A percentile compares a stretch with the other conserved stretches of the same genome.
phyloP scores from a whole-genome alignment of 2,329 filamentous ascomycete species.

The Niveomyces coronatus region DNA sequence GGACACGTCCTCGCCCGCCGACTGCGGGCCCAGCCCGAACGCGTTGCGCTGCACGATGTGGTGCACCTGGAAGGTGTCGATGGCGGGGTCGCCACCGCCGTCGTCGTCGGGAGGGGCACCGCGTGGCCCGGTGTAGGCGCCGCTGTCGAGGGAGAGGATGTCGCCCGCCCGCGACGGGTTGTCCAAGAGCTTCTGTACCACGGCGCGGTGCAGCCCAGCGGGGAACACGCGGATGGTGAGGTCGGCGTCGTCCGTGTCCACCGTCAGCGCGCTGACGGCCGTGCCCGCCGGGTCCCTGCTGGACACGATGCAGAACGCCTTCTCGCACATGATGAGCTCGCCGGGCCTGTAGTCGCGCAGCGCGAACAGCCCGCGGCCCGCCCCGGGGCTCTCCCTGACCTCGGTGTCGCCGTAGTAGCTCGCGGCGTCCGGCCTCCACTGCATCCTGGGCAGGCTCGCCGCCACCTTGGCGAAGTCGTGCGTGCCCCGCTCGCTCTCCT shows the following conservation, averaged over 20 bases:
- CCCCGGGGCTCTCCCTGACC: constrained; percentile 16
- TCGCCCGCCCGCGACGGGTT: constrained; percentile 17
- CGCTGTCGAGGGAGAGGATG: constrained; percentile 16
- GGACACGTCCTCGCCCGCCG: constrained; percentile 17
- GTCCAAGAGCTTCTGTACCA: constrained; percentile 17
- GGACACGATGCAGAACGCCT: constrained; percentile 22
- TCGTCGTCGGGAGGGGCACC: constrained; percentile 17
- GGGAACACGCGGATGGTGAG: constrained; percentile 20
- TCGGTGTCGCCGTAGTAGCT: constrained; percentile 18
- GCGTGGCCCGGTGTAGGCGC: constrained; percentile 17
- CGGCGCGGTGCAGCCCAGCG: constrained; percentile 19
- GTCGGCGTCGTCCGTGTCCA: constrained; percentile 21
- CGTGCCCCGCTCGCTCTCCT: constrained; percentile 14
- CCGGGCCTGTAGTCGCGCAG: constrained; percentile 19
- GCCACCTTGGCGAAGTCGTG: constrained; percentile 17
- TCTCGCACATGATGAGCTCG: constrained; percentile 25
- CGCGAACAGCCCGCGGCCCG: constrained; percentile 29
- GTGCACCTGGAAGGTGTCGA: constrained; percentile 23
- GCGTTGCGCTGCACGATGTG: constrained; percentile 23
- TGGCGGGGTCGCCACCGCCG: constrained; percentile 13
- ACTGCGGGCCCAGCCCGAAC: constrained; percentile 21
- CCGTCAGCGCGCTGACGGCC: constrained; percentile 21
- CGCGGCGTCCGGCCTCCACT: constrained; percentile 21
- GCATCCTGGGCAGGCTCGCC: constrained; percentile 14
- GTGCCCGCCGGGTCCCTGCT: constrained; percentile 17